Evolutionary conservation across 768 basidiomycete species (phyloP).

Genomic region (Bullera alba): DNA sequence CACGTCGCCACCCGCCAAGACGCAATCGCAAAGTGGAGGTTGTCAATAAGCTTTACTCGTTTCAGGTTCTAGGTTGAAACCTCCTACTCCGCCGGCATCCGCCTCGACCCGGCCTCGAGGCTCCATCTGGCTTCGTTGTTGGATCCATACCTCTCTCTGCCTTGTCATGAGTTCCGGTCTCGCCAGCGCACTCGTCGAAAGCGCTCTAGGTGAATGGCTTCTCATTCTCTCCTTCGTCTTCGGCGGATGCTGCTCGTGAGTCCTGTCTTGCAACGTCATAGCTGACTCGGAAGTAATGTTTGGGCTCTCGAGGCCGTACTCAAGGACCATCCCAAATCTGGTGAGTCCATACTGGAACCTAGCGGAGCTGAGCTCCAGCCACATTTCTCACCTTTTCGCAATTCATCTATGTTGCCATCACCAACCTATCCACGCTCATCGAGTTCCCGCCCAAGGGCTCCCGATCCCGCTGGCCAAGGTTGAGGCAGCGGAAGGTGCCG

Average conservation of each 20-base stretch:
- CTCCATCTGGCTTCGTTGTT: too few species aligned
- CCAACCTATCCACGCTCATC: slow-evolving; percentile 62
- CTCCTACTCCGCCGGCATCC: too few species aligned
- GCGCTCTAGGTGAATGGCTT: slow-evolving; percentile 51
- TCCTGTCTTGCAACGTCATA: not conserved
- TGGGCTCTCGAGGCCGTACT: slow-evolving; percentile 70
- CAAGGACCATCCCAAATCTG: slow-evolving; percentile 61
- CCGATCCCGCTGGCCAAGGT: slow-evolving; percentile 29
- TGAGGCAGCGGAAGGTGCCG: slow-evolving; percentile 65
- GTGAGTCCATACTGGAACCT: slow-evolving; percentile 46
- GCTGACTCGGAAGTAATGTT: slow-evolving; percentile 52
- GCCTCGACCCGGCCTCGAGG: too few species aligned
- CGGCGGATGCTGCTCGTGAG: slow-evolving; percentile 71
- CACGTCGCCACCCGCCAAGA: too few species aligned
- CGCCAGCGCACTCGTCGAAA: not conserved
- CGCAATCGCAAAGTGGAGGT: too few species aligned
- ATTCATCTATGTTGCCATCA: slow-evolving; percentile 67
- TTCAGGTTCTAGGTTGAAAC: too few species aligned
- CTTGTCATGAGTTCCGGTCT: too few species aligned
- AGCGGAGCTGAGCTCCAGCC: slow-evolving; percentile 49
- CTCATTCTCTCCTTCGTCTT: slow-evolving; percentile 61
- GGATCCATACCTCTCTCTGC: too few species aligned
- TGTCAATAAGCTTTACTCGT: too few species aligned
- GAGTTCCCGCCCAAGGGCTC: slow-evolving; percentile 37
- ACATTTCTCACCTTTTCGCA: slow-evolving; percentile 79